Evolutionary conservation across 2,329 filamentous ascomycete species (phyloP).

Genomic region (Sporothrix brunneoviolacea): DNA sequence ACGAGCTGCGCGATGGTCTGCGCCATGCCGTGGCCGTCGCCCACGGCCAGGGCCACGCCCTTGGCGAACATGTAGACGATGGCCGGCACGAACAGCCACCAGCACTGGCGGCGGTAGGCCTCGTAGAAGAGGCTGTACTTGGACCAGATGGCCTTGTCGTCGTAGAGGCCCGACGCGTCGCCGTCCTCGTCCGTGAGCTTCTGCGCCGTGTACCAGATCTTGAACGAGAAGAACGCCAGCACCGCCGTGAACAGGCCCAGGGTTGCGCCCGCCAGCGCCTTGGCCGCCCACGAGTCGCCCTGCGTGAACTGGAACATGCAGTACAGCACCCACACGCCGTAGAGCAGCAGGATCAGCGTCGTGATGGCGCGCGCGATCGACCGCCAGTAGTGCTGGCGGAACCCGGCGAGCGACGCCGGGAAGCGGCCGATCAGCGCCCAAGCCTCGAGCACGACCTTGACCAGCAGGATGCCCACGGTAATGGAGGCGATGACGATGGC

Average conservation of each 20-base stretch:
- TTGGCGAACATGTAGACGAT: conserved; percentile 90
- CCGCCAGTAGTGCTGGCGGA: conserved; percentile 96
- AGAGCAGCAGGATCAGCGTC: conserved; percentile 81
- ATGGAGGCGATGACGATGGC: conserved; percentile 80
- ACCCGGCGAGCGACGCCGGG: conserved; percentile 69
- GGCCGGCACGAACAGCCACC: conserved; percentile 90
- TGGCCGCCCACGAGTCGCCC: conserved; percentile 91
- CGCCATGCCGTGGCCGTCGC: conserved; percentile 74
- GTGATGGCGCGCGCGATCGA: conserved; percentile 84
- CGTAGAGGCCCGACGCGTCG: conserved; percentile 66
- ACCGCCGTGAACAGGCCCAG: conserved; percentile 73
- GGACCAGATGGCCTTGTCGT: conserved; percentile 84
- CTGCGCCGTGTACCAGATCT: conserved; percentile 70
- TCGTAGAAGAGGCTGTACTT: conserved; percentile 99
- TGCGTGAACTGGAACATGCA: conserved; percentile 93
- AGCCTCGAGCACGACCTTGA: conserved; percentile 84
- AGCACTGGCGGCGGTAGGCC: conserved; percentile 86
- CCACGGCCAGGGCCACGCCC: conserved; percentile 76
- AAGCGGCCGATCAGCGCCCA: conserved; percentile 90
- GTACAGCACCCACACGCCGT: conserved; percentile 92
- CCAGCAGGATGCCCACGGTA: conserved; percentile 75
- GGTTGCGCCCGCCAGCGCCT: conserved; percentile 73
- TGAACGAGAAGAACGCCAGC: conserved; percentile 75
- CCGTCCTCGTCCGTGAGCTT: conserved; percentile 71
- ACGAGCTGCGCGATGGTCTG: conserved; percentile 76